A percentile compares a stretch with the other conserved stretches of the same genome.
phyloP scores from a whole-genome alignment of 106 monocot genomes.

The Gastrodia elata region DNA sequence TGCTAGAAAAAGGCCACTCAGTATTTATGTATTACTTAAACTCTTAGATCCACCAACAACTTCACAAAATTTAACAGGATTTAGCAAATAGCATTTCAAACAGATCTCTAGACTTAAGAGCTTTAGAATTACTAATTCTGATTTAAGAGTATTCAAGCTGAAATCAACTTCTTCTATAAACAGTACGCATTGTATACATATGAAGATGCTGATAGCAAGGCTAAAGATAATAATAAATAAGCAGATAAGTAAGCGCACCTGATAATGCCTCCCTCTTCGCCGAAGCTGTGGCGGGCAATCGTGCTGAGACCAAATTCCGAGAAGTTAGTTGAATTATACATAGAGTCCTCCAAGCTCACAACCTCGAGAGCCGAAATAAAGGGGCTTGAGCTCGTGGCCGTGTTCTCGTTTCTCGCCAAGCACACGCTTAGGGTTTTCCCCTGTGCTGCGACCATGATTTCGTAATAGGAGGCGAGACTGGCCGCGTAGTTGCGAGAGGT shows the following conservation, averaged over 20 bases:
- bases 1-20: too few species aligned
- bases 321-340: constrained; percentile 67
- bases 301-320: constrained; percentile 42
- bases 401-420: constrained; percentile 56
- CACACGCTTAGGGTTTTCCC: constrained; percentile 69
- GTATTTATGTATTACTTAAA: too few species aligned
- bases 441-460: constrained; percentile 33
- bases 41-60: too few species aligned
- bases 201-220: too few species aligned
- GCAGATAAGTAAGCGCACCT: constrained; percentile 49
- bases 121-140: too few species aligned
- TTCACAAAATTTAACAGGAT: too few species aligned
- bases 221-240: too few species aligned
- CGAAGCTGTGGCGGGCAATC: constrained; percentile 55
- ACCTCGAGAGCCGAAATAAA: constrained; percentile 77
- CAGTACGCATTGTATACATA: too few species aligned
- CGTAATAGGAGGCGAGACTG: constrained; percentile 60
- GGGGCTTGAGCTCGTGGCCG: constrained; percentile 30
- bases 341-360: constrained; percentile 51
- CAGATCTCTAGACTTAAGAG: too few species aligned
- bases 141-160: too few species aligned
- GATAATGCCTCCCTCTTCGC: constrained; percentile 18
- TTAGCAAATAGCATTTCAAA: too few species aligned
- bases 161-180: too few species aligned
- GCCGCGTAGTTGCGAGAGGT: constrained; percentile 44